Base-by-base conservation (phyloP, 2,329 filamentous ascomycete genomes). In the Botryotinia calthae region DNA sequence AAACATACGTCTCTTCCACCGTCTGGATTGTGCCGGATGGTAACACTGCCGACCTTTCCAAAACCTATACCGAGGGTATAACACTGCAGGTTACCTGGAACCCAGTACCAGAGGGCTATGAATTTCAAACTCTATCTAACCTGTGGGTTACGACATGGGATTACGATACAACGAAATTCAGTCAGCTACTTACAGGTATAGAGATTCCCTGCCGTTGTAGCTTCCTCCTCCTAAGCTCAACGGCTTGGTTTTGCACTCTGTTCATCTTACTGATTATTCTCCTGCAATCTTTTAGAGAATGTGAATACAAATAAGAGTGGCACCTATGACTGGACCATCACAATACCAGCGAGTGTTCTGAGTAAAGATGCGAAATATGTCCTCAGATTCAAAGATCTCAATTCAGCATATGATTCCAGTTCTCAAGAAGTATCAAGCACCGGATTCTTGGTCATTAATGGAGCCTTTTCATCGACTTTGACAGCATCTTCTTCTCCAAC, bases 1-100 rank as follows among this genome's bases (percentile, higher is more conserved):
- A 67, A 68, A 68, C 48, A 25, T 25, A 42, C 18, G 6, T 56
- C 28, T 68, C 65, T 28, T 56, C 65, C n/a, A 25, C 37, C 18
- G 68, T 71, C 25, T 71, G 59, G 69, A 34, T 54, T 20, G 46
- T 42, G 25, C 69, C 69, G 7, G 34, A 71, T 25, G 69, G 69
- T 37, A 65, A 34, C 14, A 42, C 22, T 10, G 44, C 44, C 8
- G 46, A 71, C 4, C 22, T 71, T 31, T 31, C 69, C 6, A 28
- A 40, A 20, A 54, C 25, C 1, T 65, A 51, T 14, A 31, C 10
- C 14, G 46, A 63, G 46, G 69, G 59, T 8, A 20, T 28, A 16
- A 65, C 34, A 18, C 31, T 71, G 16, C 58, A 51, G 18, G 20
- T 71, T 16, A 51, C 56, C 31, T 71, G 59, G 59, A 56, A 65